Evolutionary conservation across 75 land plant species (phyloP).

Genomic region (Sequoia sempervirens): DNA sequence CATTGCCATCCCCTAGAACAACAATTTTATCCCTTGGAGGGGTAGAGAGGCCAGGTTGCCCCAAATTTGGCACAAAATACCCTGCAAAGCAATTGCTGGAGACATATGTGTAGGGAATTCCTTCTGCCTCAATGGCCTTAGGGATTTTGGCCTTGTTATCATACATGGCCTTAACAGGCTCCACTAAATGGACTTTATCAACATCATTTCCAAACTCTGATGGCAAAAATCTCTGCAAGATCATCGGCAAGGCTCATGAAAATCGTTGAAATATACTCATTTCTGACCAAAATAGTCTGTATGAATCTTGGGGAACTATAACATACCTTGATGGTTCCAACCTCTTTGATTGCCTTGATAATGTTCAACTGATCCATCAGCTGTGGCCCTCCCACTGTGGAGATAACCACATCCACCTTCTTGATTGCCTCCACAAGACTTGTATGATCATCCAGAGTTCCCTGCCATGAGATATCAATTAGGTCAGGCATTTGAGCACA

Average conservation of each 20-base stretch:
- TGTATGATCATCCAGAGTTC: conserved; percentile 23
- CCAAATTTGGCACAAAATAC: conserved; percentile 23
- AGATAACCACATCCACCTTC: conserved; percentile 38
- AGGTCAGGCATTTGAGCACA: background rate
- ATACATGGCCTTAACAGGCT: conserved; percentile 15
- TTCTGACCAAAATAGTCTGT: background rate
- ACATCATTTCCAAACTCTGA: conserved; percentile 55
- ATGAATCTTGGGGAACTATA: background rate
- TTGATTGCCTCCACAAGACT: conserved; percentile 32
- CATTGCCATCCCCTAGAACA: conserved; percentile 27
- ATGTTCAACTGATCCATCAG: conserved; percentile 27
- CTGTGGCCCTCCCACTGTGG: conserved; percentile 11
- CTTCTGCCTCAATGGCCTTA: conserved; percentile 22
- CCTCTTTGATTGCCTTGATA: conserved; percentile 37
- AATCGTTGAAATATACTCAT: background rate
- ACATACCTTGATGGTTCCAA: conserved; percentile 33
- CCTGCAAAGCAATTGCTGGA: conserved; percentile 21
- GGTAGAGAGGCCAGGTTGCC: conserved; percentile 2
- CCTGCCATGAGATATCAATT: conserved; percentile 9
- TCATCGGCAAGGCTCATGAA: background rate
- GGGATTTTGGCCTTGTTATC: conserved; percentile 21
- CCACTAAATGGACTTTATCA: conserved; percentile 14
- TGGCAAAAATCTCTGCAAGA: conserved; percentile 40
- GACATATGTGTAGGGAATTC: conserved; percentile 43
- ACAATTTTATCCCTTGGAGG: conserved; percentile 31